Evolutionary conservation across 1,284 basidiomycete species (phyloP), one percentile per base, ranked within the genome.

Genomic region (Trametes versicolor): DNA sequence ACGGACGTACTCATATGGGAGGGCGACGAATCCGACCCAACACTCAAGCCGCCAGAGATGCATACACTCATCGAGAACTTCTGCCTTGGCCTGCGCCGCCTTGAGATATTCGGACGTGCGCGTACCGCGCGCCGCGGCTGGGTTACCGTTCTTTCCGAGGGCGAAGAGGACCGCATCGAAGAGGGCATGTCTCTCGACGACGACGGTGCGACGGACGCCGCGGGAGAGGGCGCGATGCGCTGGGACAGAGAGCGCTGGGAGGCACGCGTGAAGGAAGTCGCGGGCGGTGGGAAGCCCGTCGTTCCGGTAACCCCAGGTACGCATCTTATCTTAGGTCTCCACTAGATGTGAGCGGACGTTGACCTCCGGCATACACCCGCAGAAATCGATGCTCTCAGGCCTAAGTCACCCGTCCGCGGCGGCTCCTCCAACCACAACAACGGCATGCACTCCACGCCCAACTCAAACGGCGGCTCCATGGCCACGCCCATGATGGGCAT

Each of bases 1-100:
- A 99, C 97, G 34, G 97, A 99, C 77, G 95, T 99, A 5, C 92
- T 99, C 67, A 89, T 99, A 19, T 99, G 96, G 96, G 93, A 95
- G 79, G 93, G 93, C 37, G 93, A 96, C 72, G 78, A 89, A 58
- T 77, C 84, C 0, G 94, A 96, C 77, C 90, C 93, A 3, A 89
- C 88, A 13, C 83, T 89, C 64, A 95, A 98, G 79, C 97, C 97
- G 1, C 94, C 96, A 21, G 97, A 99, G 76, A 93, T 97, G 81
- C 97, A 98, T 80, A 91, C 91, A 12, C 85, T 99, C 36, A 93
- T 99, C 73, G 97, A 99, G 78, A 98, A 98, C 79, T 99, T 99
- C 77, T 99, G 97, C 75, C 91, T 98, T 60, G 97, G 97, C 13
- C 88, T 93, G 0, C 91, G 97, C 9, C 88, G 97, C 0, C 86